Evolutionary conservation across 2,329 filamentous ascomycete genomes (phyloP), one percentile per base, ranked within the genome.

Genomic region (Aspergillus ochraceus): DNA sequence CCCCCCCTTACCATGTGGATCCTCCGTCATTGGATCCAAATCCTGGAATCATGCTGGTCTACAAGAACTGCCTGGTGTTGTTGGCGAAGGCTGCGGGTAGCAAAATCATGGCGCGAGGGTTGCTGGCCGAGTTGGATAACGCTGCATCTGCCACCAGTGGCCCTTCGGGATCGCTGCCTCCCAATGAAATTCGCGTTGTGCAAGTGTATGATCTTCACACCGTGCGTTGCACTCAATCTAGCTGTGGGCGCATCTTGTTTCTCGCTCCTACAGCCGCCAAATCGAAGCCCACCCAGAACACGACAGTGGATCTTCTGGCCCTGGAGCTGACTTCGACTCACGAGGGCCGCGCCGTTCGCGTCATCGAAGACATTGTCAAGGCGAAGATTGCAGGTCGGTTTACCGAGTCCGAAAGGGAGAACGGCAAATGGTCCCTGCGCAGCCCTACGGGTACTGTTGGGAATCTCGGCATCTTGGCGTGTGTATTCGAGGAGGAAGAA

Each of bases 301-400:
- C 62, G 6, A 66, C 65, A 6, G 58, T 66, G 10, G 73, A 88
- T 2, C 82, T 88, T 11, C 83, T 88, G 30, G 89, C 87, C 61
- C 90, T 96, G 70, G 76, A 89, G 46, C 82, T 96, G 1, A 85
- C 88, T 54, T 90, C 91, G 55, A 78, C 84, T 8, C 94, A 94
- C 68, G 90, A 96, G 71, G 88, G 88, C 26, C 93, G 88, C 72
- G 91, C 90, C 1, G 80, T 82, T 19, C 90, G 89, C 61, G 88
- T 91, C 76, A 87, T 87, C 29, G 94, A 98, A 76, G 95, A 98
- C 64, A 83, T 97, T 12, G 86, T 88, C 52, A 96, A 94, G 77
- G 92, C 93, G 9, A 87, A 89, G 64, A 87, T 97, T 14, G 94
- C 97, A 76, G 90, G 88, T 6, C 86, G 93, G 11, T 97, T 96